phyloP scores from a whole-genome alignment of 129 eudicot genomes.

The Sambucus nigra region DNA sequence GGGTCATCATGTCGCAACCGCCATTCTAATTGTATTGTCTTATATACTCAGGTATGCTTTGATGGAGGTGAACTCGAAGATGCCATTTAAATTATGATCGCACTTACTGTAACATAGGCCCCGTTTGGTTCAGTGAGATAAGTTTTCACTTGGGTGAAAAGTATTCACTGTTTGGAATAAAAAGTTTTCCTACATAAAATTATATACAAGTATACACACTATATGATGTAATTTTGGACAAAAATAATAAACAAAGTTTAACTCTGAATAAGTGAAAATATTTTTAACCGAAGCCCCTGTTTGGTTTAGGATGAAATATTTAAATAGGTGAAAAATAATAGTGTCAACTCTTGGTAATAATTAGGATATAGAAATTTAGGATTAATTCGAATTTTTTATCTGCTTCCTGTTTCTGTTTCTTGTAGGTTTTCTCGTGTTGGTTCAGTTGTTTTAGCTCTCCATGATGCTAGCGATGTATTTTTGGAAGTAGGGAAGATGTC shows the following conservation, averaged over 20 bases:
- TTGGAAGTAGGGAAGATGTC: conserved; percentile 97
- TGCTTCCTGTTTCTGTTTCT: conserved; percentile 2
- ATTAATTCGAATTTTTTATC: neutral
- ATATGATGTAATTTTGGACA: too few species aligned
- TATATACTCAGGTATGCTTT: conserved; percentile 57
- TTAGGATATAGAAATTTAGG: neutral
- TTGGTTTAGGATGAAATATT: neutral
- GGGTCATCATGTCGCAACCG: conserved; percentile 91
- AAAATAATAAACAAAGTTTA: too few species aligned
- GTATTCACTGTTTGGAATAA: too few species aligned
- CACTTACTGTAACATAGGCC: neutral
- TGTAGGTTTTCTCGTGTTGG: conserved; percentile 91
- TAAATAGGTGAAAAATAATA: neutral
- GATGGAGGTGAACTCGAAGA: neutral
- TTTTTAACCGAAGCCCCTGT: too few species aligned
- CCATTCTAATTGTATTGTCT: conserved; percentile 66
- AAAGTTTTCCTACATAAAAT: too few species aligned
- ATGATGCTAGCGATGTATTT: conserved; percentile 95
- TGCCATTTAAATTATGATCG: neutral
- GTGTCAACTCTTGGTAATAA: neutral
- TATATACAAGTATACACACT: too few species aligned
- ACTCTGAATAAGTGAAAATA: too few species aligned
- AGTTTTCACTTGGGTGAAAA: too few species aligned
- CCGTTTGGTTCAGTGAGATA: too few species aligned
- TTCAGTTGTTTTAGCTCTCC: conserved; percentile 81